A percentile compares a stretch with the other conserved stretches of the same genome.
These are phyloP conservation scores for Sungouiella thailandica DNA, from an alignment of 805 yeast species.

Conservation along the genomic window DNA sequence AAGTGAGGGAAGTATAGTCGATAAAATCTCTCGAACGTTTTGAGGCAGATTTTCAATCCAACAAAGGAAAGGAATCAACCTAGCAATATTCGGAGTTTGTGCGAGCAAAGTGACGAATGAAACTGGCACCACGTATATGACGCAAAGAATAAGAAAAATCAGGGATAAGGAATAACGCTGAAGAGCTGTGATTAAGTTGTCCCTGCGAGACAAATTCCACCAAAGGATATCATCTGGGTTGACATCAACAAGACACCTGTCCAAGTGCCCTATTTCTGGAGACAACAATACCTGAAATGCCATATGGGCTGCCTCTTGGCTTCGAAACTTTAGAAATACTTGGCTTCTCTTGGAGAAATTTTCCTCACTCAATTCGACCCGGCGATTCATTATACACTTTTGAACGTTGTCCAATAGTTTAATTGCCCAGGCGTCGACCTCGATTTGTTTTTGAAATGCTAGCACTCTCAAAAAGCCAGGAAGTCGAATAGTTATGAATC, in stretches of 20 bases:
- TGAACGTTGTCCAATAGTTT: slow-evolving; percentile 13
- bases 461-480: slow-evolving; percentile 28
- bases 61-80: slow-evolving; percentile 53
- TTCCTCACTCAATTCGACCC: slow-evolving; percentile 3
- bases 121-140: slow-evolving; percentile 75
- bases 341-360: slow-evolving; percentile 20
- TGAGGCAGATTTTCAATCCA: slow-evolving; percentile 56
- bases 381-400: slow-evolving; percentile 3
- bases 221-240: slow-evolving; percentile 70
- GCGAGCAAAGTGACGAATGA: slow-evolving; percentile 73
- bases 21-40: slow-evolving; percentile 46
- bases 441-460: slow-evolving; percentile 16
- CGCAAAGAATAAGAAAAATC: slow-evolving; percentile 44
- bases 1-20: slow-evolving; percentile 65
- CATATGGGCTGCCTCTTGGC: slow-evolving; percentile 53
- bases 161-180: slow-evolving; percentile 43
- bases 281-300: slow-evolving; percentile 56
- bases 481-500: slow-evolving; percentile 16
- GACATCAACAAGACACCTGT: slow-evolving; percentile 44
- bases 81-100: slow-evolving; percentile 62
- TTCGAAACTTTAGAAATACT: slow-evolving; percentile 59
- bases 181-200: slow-evolving; percentile 29
- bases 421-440: slow-evolving; percentile 26
- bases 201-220: slow-evolving; percentile 48
- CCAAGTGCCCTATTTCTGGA: slow-evolving; percentile 35